Evolutionary conservation across 2,329 filamentous ascomycete genomes (phyloP), one percentile per base, ranked within the genome.

Genomic region (Penicillium vulpinum): DNA sequence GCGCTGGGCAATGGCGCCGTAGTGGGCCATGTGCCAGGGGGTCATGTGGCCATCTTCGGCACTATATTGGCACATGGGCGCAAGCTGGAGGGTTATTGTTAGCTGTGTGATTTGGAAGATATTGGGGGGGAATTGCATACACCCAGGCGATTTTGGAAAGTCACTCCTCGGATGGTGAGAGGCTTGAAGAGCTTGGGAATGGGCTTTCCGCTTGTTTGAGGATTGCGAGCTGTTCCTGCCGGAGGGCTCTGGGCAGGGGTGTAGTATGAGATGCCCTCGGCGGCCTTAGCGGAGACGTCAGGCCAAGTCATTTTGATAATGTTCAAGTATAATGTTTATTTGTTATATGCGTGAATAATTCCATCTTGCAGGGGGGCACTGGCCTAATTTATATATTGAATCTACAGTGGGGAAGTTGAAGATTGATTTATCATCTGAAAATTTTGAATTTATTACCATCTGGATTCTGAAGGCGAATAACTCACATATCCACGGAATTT

Each of bases 11-110:
- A 92, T 92, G 59, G 90, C 87, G 54, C 92, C 90, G 26, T 93
- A 81, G 70, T 96, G 92, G 21, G 91, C 87, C 38, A 94, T 78
- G 73, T 96, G 91, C 84, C 87, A 96, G 70, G 88, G 81, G 2
- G 89, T 92, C 62, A 88, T 78, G 73, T 93, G 88, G 40, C 92
- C 87, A 69, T 89, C 82, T 36, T 86, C 70, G 8, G 86, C 15
- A 85, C 87, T 65, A 73, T 89, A 88, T 70, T 88, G 86, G 73
- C 86, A 88, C 18, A 88, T 75, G 0, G 85, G 85, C 3, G 83
- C 63, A 24, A 66, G 51, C 51, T 54, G 51, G 5, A 24, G 31
- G 5, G 24, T 22, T 11, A 31, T 48, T 33, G 24, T 54, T 48
- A 54, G 51, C 16, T 33, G 15, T 36, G 22, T 18, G 24, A 13